phyloP scores from a whole-genome alignment of 139 green algal species.

The Tetradesmus obliquus region DNA sequence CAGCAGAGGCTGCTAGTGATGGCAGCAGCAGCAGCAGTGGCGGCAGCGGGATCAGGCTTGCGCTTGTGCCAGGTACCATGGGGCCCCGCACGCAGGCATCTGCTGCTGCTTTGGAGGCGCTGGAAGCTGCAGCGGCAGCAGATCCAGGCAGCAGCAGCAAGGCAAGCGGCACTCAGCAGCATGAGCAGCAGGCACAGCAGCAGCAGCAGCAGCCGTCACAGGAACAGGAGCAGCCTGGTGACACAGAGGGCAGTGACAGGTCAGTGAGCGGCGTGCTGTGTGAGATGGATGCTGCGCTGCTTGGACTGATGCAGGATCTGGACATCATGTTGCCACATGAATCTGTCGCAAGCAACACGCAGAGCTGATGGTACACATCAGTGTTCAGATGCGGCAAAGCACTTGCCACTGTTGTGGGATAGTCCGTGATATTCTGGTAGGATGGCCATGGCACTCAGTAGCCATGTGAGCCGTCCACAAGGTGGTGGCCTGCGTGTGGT shows the following conservation, averaged over 20 bases:
- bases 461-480: no score
- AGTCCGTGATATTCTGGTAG: no score
- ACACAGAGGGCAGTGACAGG: not conserved
- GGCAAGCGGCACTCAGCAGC: not conserved
- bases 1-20: not conserved
- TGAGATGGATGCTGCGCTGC: slow-evolving; percentile 1
- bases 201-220: not conserved
- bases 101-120: not conserved
- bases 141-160: not conserved
- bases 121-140: not conserved
- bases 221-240: not conserved
- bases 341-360: not conserved
- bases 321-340: slow-evolving; percentile 1
- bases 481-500: no score
- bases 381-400: no score
- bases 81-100: slow-evolving; percentile 19
- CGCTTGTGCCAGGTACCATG: not conserved
- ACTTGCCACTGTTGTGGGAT: no score
- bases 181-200: not conserved
- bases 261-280: not conserved
- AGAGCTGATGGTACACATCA: not conserved
- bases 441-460: no score
- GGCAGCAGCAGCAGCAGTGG: not conserved
- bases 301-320: not conserved
- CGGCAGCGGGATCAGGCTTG: not conserved